Evolutionary conservation across 106 monocot species (phyloP).

Genomic region (Vanilla planifolia): DNA sequence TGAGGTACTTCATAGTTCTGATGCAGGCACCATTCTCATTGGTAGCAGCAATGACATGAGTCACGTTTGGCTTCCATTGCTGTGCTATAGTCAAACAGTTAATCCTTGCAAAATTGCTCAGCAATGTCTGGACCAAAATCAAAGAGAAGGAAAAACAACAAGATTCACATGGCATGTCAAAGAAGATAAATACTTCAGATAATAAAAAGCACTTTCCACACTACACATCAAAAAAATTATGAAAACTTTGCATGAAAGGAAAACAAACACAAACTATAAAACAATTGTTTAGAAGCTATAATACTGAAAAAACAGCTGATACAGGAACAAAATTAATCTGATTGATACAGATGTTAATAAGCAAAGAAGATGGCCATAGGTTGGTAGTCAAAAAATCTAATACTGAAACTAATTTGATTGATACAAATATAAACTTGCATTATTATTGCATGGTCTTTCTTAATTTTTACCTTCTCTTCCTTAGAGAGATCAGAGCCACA

Average conservation of each 20-base stretch:
- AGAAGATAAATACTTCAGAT: background rate
- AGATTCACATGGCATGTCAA: background rate
- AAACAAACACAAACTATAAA: background rate
- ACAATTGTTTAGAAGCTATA: background rate
- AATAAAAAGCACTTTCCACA: background rate
- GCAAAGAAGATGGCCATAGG: background rate
- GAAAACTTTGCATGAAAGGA: background rate
- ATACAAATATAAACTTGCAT: background rate
- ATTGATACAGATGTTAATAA: no score
- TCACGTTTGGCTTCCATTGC: slow-evolving; percentile 61
- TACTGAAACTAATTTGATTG: background rate
- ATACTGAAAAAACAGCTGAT: no score
- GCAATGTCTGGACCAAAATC: slow-evolving; percentile 20
- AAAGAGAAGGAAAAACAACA: background rate
- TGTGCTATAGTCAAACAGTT: slow-evolving; percentile 39
- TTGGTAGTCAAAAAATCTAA: background rate
- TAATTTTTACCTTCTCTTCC: slow-evolving; percentile 45
- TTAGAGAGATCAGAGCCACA: slow-evolving; percentile 79
- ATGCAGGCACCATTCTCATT: slow-evolving; percentile 68
- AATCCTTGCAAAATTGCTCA: slow-evolving; percentile 50
- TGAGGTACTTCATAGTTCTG: slow-evolving; percentile 81
- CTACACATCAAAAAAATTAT: background rate
- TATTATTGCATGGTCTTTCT: background rate
- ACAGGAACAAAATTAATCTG: no score
- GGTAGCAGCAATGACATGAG: slow-evolving; percentile 88